Evolutionary conservation across 1,139 yeast species (phyloP).

Genomic region (Candida tunisiensis): DNA sequence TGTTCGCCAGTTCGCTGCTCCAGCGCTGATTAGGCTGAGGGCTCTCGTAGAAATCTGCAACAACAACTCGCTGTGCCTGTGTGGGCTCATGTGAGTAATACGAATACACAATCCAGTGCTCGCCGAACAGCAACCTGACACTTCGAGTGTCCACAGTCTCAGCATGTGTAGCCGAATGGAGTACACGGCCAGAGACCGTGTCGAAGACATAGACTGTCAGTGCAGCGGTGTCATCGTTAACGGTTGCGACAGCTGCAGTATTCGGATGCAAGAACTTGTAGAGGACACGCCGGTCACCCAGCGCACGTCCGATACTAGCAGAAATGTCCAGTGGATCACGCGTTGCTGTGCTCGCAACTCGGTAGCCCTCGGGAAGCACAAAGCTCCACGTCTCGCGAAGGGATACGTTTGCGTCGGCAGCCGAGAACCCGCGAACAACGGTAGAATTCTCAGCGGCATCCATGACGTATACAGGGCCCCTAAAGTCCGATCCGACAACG

Average conservation of each 20-base stretch:
- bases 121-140: conserved; percentile 49
- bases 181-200: conserved; percentile 47
- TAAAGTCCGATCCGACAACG: too few species aligned
- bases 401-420: background rate
- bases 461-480: too few species aligned
- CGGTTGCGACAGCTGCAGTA: conserved; percentile 37
- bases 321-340: conserved; percentile 30
- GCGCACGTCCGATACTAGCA: conserved; percentile 53
- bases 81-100: conserved; percentile 37
- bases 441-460: too few species aligned
- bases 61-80: conserved; percentile 42
- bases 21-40: conserved; percentile 28
- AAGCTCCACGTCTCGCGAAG: conserved; percentile 10
- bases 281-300: conserved; percentile 56
- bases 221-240: conserved; percentile 15
- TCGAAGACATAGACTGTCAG: conserved; percentile 38
- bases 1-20: conserved; percentile 3
- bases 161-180: conserved; percentile 29
- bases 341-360: conserved; percentile 22
- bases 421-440: background rate
- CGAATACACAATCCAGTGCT: conserved; percentile 69
- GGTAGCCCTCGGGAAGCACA: conserved; percentile 14
- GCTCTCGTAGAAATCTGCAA: conserved; percentile 67
- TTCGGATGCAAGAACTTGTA: conserved; percentile 78
- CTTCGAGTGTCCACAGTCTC: conserved; percentile 19